Evolutionary conservation across 163 green algal genomes (phyloP).

Genomic region (Chlamydomonas reinhardtii): DNA sequence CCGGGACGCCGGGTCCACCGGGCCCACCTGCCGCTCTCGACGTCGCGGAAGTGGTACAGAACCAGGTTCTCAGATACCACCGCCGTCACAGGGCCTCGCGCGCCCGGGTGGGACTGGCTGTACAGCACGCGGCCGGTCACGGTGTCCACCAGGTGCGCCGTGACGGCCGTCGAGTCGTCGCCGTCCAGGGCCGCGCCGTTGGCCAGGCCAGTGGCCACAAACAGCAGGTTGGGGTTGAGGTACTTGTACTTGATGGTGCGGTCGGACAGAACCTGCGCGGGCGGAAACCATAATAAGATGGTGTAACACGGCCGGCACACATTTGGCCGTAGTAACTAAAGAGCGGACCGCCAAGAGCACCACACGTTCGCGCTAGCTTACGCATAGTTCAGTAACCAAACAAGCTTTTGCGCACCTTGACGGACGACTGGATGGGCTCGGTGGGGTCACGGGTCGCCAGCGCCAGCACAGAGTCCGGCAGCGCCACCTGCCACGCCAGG

Average conservation of each 20-base stretch:
- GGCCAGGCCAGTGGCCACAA: slow-evolving; percentile 75
- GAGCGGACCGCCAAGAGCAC: no score
- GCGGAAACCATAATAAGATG: no score
- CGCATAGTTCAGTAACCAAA: no score
- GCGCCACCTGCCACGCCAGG: slow-evolving; percentile 50
- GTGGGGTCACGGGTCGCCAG: slow-evolving; percentile 54
- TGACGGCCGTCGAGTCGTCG: slow-evolving; percentile 52
- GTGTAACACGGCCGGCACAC: no score
- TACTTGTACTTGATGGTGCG: slow-evolving; percentile 93
- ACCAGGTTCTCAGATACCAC: slow-evolving; percentile 91
- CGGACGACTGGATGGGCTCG: slow-evolving; percentile 77
- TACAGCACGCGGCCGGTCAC: slow-evolving; percentile 88
- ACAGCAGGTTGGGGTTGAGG: slow-evolving; percentile 92
- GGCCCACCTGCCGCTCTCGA: slow-evolving; percentile 23
- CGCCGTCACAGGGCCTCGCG: slow-evolving; percentile 81
- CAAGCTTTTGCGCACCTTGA: slow-evolving; percentile 68
- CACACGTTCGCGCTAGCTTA: no score
- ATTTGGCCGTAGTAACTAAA: no score
- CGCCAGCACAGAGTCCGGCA: slow-evolving; percentile 66
- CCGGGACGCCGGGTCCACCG: no score
- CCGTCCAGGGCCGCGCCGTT: neutral
- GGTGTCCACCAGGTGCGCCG: slow-evolving; percentile 84
- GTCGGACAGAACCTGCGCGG: slow-evolving; percentile 82
- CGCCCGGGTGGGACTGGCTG: slow-evolving; percentile 74
- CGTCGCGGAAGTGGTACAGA: slow-evolving; percentile 88